A percentile compares a stretch with the other conserved stretches of the same genome.
Evolutionary conservation across 2,329 filamentous ascomycete genomes (phyloP).

Genomic region (Aphanocladium album): DNA sequence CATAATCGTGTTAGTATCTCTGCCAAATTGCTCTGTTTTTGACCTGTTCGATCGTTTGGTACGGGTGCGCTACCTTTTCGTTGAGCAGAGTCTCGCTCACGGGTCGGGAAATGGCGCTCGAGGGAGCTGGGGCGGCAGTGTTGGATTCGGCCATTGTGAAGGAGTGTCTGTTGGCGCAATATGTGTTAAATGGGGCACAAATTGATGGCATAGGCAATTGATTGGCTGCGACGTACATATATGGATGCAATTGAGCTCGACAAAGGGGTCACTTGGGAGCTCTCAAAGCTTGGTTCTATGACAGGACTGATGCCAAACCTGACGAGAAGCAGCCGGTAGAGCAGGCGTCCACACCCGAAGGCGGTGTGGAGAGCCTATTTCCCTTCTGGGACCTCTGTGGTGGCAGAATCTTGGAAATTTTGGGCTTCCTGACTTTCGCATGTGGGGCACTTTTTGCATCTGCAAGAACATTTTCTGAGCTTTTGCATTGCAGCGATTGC

Average conservation of each 20-base stretch:
- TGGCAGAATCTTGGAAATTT: conserved; percentile 46
- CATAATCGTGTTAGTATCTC: conserved; percentile 18
- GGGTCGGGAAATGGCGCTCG: conserved; percentile 68
- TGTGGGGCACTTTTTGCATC: conserved; percentile 7
- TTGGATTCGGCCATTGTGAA: conserved; percentile 51
- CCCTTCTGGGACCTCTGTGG: conserved; percentile 20
- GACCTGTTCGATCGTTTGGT: not conserved
- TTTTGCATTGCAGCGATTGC: not conserved
- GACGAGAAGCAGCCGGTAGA: conserved; percentile 32
- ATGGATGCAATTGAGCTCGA: conserved; percentile 9
- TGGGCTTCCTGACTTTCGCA: conserved; percentile 19
- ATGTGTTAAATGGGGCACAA: conserved; percentile 1
- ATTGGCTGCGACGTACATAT: not conserved
- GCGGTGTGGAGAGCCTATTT: conserved; percentile 35
- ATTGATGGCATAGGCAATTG: not conserved
- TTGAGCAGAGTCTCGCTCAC: conserved; percentile 97
- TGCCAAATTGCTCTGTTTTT: not conserved
- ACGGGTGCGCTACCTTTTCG: conserved; percentile 67
- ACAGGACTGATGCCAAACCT: conserved; percentile 21
- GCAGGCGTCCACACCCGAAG: conserved; percentile 32
- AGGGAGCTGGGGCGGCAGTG: conserved; percentile 42
- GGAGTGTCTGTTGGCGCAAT: not conserved
- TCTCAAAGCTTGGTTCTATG: conserved; percentile 9
- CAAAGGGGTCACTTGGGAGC: not conserved
- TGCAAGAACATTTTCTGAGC: conserved; percentile 6